Evolutionary conservation across 306 rosid species (phyloP).

Genomic region (Cicer judaicum): DNA sequence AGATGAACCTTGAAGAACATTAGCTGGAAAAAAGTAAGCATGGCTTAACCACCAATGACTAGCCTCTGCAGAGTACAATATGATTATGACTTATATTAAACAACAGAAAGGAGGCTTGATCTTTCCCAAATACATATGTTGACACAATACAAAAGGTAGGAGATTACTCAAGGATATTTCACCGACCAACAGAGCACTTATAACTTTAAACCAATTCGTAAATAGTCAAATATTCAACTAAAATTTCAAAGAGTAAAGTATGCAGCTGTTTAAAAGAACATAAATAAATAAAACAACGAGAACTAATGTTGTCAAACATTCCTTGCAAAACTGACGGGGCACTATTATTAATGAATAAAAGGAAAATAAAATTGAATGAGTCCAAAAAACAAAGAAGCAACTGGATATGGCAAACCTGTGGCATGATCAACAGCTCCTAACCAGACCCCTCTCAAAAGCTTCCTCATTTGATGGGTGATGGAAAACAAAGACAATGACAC

Average conservation of each 20-base stretch:
- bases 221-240: background rate
- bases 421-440: background rate
- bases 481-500: conserved; percentile 59
- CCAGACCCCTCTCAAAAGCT: background rate
- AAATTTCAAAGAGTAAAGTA: background rate
- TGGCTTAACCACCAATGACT: background rate
- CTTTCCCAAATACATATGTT: background rate
- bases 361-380: background rate
- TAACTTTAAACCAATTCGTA: background rate
- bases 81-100: background rate
- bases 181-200: conserved; percentile 18
- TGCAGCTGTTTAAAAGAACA: background rate
- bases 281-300: background rate
- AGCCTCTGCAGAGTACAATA: background rate
- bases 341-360: conserved; percentile 2
- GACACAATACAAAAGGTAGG: background rate
- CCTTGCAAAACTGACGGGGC: conserved; percentile 13
- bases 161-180: conserved; percentile 1
- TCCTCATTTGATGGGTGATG: conserved; percentile 42
- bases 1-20: background rate
- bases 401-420: conserved; percentile 27
- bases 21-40: background rate
- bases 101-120: background rate
- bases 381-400: background rate
- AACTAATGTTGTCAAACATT: background rate